Evolutionary conservation across 2,329 filamentous ascomycete genomes (phyloP), one percentile per base, ranked within the genome.

Genomic region (Pseudomassariella vexata): DNA sequence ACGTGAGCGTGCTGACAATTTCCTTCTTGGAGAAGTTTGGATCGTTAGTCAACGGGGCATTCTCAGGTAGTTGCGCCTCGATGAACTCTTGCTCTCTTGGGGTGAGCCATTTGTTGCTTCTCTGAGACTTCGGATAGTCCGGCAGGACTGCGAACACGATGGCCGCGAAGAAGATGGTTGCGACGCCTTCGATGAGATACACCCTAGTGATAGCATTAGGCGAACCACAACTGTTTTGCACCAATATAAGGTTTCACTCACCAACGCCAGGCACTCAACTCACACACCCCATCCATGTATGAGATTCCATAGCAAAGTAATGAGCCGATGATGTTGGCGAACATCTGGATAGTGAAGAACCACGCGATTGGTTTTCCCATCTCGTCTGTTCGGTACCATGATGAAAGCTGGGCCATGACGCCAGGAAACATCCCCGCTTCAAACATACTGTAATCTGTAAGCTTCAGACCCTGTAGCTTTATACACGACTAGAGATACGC

Each of bases 321-420:
- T 8, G 52, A 53, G 5, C 59, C 55, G 1, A 63, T 39, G 28
- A 62, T 52, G 0, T 51, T 52, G 1, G 58, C 50, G 16, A 51
- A 53, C 18, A 56, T 55, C 32, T 56, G 51, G 24, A 57, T 57
- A 3, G 47, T 56, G 36, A 66, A 68, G 46, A 62, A 63, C 50
- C 61, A 66, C 40, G 58, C 57, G 28, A 63, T 57, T 2, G 56
- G 57, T 28, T 53, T 58, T 1, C 50, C 55, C 43, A 64, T 61
- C 37, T 67, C 62, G 31, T 68, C 64, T 8, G 55, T 59, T 1
- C 63, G 56, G 38, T 70, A 70, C 58, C 66, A 70, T 38, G 57
- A 60, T 14, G 54, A 64, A 9, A 69, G 49, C 22, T 65, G 60
- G 2, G 57, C 55, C 18, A 59, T 54, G 6, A 63, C 46, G 0